Base-by-base conservation (phyloP, 345 rosid genomes). In the Salix exigua region DNA sequence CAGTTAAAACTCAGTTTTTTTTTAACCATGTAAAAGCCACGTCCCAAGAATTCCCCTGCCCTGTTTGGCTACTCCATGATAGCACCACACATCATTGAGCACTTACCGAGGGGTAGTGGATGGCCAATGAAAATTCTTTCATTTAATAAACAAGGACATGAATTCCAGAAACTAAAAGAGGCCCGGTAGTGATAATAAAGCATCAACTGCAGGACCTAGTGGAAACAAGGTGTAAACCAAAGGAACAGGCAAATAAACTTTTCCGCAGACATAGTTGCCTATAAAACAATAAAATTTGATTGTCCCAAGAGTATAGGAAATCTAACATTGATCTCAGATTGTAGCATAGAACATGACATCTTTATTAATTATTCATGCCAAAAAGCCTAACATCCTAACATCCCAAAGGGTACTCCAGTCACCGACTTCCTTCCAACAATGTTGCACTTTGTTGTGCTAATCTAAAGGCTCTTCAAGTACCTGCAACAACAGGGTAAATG, bases 391-490 rank as follows among this genome's bases (percentile, higher is more conserved):
- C 13, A 35, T 66, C 77, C 81, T 37, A 55, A 23, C 28, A 58
- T 9, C 28, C 26, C 77, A 68, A 44, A 73, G 21, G 60, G 26
- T 19, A 66, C 9, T 21, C 80, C 74, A 70, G 40, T 66, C 38
- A 61, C 82, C 60, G 38, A 71, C 83, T 79, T 75, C 83, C 71
- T 85, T 85, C 69, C 74, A 42, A 74, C 68, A 31, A 62, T 37
- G 58, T 76, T 84, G 88, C 89, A 83, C 84, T 30, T n/a, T 69
- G 65, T 70, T 77, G 73, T 72, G 77, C 82, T 73, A 31, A 84
- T 68, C 77, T 78, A 73, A 83, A 46, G 65, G 65, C 83, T 69
- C 78, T 76, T 79, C 88, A 94, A 88, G 96, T 92, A 87, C 94
- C 97, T 92, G 89, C 83, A 77, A 68, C 35, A 73, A 65, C 25